Evolutionary conservation across 805 yeast genomes (phyloP), one percentile per base, ranked within the genome.

Genomic region (Candida stauntonica): DNA sequence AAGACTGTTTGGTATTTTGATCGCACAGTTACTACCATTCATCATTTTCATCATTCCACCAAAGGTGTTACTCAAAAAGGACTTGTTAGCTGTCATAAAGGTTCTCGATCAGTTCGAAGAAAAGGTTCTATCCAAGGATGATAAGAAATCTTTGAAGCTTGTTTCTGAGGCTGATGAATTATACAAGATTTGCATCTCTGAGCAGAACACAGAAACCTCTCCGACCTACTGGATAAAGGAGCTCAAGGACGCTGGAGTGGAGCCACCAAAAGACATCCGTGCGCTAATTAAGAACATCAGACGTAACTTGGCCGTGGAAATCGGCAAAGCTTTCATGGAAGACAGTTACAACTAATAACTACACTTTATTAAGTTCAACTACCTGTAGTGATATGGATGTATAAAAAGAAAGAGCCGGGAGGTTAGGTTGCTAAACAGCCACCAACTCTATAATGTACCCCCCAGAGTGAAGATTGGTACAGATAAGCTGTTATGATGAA

Each of bases 11-110:
- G 74, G 79, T 8, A 61, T 75, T 14, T 60, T 79, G 29, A 50
- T 77, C 13, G 52, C 73, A n/a, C 75, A 77, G 39, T 48, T 75
- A 13, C 48, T 64, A 33, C 76, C 77, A 14, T 67, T 68, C 53
- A 64, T 64, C 52, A 43, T 41, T 23, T 48, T 50, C 17, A 33
- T 31, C 7, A 39, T 38, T 13, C 54, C 57, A 13, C 41, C 52
- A 27, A 48, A 51, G 23, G 47, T 54, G 6, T 20, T 54, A 18
- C 18, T 41, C n/a, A 42, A 50, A 26, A 33, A 39, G 9, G 57
- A 55, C 26, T 23, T 55, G 9, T 30, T 54, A 7, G 7, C 47
- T 9, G 40, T 54, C 12, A 33, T 55, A 5, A 47, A 42, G 24
- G 45, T 50, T 20, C n/a, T 55, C 9, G 50, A 55, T 29, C 15